A percentile compares a stretch with the other conserved stretches of the same genome.
phyloP scores from a whole-genome alignment of 768 basidiomycete species.

The Leccinum ochraceum region DNA sequence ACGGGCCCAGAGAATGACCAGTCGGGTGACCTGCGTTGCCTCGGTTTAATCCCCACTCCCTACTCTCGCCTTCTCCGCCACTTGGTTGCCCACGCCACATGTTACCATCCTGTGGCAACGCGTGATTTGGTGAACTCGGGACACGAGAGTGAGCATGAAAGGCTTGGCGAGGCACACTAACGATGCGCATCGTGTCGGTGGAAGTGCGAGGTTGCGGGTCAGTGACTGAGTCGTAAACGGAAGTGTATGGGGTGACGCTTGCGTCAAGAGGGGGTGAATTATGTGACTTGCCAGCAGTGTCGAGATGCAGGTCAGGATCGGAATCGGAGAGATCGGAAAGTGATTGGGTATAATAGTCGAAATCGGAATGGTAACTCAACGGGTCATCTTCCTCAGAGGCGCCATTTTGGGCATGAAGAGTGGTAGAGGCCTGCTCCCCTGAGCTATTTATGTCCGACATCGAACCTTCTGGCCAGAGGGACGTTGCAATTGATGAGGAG shows the following conservation, averaged over 20 bases:
- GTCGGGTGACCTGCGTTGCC: conserved; percentile 21
- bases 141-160: not conserved
- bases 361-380: conserved; percentile 37
- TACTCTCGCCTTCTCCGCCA: conserved; percentile 13
- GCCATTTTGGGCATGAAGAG: conserved; percentile 8
- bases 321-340: conserved; percentile 34
- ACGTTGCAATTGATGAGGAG: conserved; percentile 43
- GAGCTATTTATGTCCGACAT: conserved; percentile 21
- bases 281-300: conserved; percentile 5
- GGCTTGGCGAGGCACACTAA: conserved; percentile 2
- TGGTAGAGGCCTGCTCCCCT: conserved; percentile 4
- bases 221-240: conserved; percentile 26
- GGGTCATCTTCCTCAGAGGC: conserved; percentile 31
- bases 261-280: conserved; percentile 14
- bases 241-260: conserved; percentile 20
- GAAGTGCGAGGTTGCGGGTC: conserved; percentile 47
- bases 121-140: conserved; percentile 3
- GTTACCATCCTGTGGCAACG: conserved; percentile 16
- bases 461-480: conserved; percentile 24
- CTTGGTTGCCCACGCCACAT: conserved; percentile 23
- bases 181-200: conserved; percentile 33
- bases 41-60: conserved; percentile 10
- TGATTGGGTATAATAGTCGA: conserved; percentile 38
- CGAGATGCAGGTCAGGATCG: conserved; percentile 21
- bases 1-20: conserved; percentile 19